Evolutionary conservation across 2,329 filamentous ascomycete genomes (phyloP), one percentile per base, ranked within the genome.

Genomic region (Chaetomium sp.): DNA sequence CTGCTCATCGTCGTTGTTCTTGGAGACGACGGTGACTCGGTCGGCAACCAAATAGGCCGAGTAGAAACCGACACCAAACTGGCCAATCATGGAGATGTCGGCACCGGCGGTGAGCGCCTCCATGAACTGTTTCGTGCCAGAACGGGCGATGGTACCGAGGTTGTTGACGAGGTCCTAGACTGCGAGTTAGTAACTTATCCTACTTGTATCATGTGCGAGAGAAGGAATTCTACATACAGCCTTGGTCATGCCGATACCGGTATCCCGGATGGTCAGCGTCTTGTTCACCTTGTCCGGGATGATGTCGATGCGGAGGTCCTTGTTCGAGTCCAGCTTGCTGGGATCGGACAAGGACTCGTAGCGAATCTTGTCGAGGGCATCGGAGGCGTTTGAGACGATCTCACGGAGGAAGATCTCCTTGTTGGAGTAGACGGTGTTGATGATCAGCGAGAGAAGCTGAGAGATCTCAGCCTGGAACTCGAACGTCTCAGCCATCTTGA

Each of bases 401-500:
- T 99, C 94, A 87, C 94, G 83, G 70, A 99, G 80, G 87, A 99
- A 99, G 74, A 99, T 97, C 80, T 97, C 94, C 85, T 99, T 99
- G 88, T 99, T 99, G 69, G 91, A 96, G 85, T 97, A 99, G 81
- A 99, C 94, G 66, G 94, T 97, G 89, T 99, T 99, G 85, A 99
- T 99, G 79, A 99, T 99, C 75, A 99, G 89, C 68, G 87, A 91
- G 74, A 99, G 88, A 66, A 99, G 89, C 89, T 99, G 94, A 88
- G 92, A 97, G 75, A 99, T 99, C 89, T 99, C 94, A 88, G 94
- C 94, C 88, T 99, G 94, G 83, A 97, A 99, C 88, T 97, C 92
- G 81, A 99, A 99, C 68, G 91, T 96, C 82, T 97, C 70, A 76
- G 90, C 78, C 89, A 95, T 96, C 74, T 74, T 88, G 77, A 57